Evolutionary conservation across 257 asterid species (phyloP).

Genomic region (Fraxinus americana): DNA sequence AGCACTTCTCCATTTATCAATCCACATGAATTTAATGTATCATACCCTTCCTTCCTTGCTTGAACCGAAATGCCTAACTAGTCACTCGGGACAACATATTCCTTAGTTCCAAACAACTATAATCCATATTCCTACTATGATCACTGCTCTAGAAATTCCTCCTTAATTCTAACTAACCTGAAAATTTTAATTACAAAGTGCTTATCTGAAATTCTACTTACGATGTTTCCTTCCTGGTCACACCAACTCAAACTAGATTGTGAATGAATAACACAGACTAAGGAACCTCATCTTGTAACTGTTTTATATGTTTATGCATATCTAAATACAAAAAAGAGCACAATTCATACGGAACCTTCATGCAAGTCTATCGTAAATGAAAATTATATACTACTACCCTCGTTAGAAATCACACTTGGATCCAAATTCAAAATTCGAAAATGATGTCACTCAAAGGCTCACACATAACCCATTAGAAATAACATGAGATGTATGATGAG

Average conservation of each 20-base stretch:
- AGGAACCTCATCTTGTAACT: neutral
- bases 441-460: neutral
- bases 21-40: neutral
- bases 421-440: neutral
- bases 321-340: neutral
- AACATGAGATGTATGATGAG: neutral
- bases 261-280: neutral
- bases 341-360: neutral
- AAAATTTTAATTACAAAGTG: neutral
- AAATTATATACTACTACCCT: neutral
- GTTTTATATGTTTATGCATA: neutral
- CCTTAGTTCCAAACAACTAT: neutral
- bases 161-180: neutral
- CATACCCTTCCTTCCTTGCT: neutral
- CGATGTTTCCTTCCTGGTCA: neutral
- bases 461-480: neutral
- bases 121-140: neutral
- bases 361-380: neutral
- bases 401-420: neutral
- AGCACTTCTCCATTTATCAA: neutral
- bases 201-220: neutral
- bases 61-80: neutral
- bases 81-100: neutral
- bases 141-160: neutral
- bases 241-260: neutral